A percentile compares a stretch with the other conserved stretches of the same genome.
phyloP scores from a whole-genome alignment of 2,329 filamentous ascomycete species.

The Claviceps quebecensis region DNA sequence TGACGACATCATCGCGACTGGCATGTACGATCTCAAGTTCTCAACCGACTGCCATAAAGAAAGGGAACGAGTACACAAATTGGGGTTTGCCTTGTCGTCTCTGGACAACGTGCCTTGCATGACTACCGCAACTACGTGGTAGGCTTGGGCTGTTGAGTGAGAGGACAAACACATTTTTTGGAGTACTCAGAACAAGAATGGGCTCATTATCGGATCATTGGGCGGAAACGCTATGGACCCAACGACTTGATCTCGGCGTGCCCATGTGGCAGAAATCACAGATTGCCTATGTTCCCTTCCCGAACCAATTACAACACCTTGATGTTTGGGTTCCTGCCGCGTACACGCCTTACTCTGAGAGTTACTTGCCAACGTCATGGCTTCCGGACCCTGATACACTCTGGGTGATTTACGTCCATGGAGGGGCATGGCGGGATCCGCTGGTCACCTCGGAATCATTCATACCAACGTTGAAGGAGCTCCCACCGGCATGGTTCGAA shows the following conservation, averaged over 20 bases:
- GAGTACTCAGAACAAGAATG: background rate
- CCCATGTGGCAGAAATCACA: constrained; percentile 7
- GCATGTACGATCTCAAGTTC: no score
- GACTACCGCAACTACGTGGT: no score
- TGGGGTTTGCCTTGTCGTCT: no score
- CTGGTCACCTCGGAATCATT: constrained; percentile 8
- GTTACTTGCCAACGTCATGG: constrained; percentile 2
- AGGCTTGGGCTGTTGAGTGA: no score
- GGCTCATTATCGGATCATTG: constrained; percentile 1
- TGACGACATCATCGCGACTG: no score
- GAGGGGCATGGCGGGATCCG: constrained; percentile 16
- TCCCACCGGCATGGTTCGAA: constrained; percentile 1
- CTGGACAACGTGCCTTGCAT: no score
- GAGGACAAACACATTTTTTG: background rate
- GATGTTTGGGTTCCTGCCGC: constrained; percentile 4
- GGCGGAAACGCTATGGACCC: constrained; percentile 2
- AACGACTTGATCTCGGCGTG: background rate
- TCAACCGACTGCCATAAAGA: no score
- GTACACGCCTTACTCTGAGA: background rate
- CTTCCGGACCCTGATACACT: constrained; percentile 2
- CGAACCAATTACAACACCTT: constrained; percentile 4
- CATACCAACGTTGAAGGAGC: constrained; percentile 1
- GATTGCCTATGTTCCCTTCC: constrained; percentile 2
- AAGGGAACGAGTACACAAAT: no score
- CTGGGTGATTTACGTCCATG: constrained; percentile 14